Base-by-base conservation (phyloP, 2,329 filamentous ascomycete species). In the Lasiodiplodia citricola region DNA sequence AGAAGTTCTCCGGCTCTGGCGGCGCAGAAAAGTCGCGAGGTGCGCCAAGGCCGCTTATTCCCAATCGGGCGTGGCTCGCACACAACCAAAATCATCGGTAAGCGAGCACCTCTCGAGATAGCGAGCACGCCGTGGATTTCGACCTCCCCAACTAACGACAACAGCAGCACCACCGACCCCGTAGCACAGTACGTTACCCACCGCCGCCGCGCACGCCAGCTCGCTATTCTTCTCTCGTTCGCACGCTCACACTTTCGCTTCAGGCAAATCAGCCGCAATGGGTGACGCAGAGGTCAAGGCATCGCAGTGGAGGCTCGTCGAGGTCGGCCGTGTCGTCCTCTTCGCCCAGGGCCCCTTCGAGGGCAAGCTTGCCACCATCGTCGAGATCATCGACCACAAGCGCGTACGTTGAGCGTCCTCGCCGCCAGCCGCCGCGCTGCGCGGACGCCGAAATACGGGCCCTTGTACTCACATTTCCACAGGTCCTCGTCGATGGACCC, bases 351-450 rank as follows among this genome's bases (percentile, higher is more conserved):
- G 94, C 81, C 90, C 91, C 78, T 92, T 86, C 87, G 86, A 87
- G 77, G 94, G 94, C 87, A 92, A 92, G 83, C 90, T 98, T 79
- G 96, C 94, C 80, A 87, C 91, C 80, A 95, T 99, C 81, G 94
- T 97, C 85, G 95, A 99, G 91, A 98, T 99, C 85, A 96, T 99
- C 87, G 96, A 99, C 87, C 95, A 99, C 92, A 97, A 97, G 90
- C 94, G 96, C 87, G 96, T 99, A 97, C 83, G 96, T 93, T 81
- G 52, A 64, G 44, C 52, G 52, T 21, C 31, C 21, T 23, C 52
- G 23, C 55, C 16, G 44, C 60, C 37, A 31, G 44, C 52, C 51
- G 58, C 67, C 23, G 18, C 35, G 37, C 16, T 37, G 51, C 55
- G 25, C 55, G 21, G n/a, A 16, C 52, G 35, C 52, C 31, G 66